Base-by-base conservation (phyloP, 208 protist genomes). In the Zelonia costaricensis region DNA sequence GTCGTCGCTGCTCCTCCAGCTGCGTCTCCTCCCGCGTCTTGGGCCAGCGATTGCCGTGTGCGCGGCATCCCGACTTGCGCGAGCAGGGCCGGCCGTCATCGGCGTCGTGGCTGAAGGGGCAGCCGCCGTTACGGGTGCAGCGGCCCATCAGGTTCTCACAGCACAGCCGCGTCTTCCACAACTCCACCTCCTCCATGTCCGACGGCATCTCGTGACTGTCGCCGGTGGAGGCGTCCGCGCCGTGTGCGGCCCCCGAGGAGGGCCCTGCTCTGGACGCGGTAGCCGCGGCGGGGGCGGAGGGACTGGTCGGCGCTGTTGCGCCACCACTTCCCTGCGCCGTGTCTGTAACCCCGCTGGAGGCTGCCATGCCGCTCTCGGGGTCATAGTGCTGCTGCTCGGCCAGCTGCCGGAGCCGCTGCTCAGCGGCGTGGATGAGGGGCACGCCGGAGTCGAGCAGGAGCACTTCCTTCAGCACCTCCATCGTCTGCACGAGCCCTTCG, bases 391-490 rank as follows among this genome's bases (percentile, higher is more conserved):
- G 57, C 43, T 31, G 38, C 49, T 66, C 33, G 23, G 40, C 61
- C n/a, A 80, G 44, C 13, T 56, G 25, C 22, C 52, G 52, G 35
- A 86, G 73, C 0, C 84, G 84, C 48, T 85, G 80, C 65, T 88
- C 78, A 12, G 80, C 82, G 0, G 84, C 91, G 15, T 73, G 69
- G 56, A 94, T 93, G 13, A 96, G 71, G 1, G 91, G 91, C 1
- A 51, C 64, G 25, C 78, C 81, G 10, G 84, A 92, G 57, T 92
- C 85, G 1, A 69, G 35, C 31, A 62, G 56, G 22, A 96, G 82
- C 33, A 96, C 87, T 62, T 92, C 75, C 48, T 84, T 61, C 62
- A 96, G 72, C 22, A 87, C 78, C 39, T 74, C 68, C 73, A 94
- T 91, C 16, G 82, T 78, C 38, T 83, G 53, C 49, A 72, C 18